These are phyloP conservation scores for Phaffomyces thermotolerans DNA, from an alignment of 805 yeast species.

Conservation along the genomic window DNA sequence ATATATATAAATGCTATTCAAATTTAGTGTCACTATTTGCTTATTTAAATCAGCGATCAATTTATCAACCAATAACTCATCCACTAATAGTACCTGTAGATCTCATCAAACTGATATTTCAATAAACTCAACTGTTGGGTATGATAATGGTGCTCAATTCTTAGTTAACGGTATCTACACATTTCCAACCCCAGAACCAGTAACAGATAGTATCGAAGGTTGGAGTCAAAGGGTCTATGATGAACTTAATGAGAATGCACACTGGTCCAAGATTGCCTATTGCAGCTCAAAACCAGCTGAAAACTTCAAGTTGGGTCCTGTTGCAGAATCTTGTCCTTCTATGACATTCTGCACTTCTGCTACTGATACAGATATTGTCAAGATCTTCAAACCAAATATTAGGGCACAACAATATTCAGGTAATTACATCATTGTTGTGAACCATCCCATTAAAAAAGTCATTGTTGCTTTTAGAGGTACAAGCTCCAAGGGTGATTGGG, in stretches of 20 bases:
- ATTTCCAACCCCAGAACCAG: not conserved
- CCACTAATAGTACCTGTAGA: too few relatives aligned
- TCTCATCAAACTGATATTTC: too few relatives aligned
- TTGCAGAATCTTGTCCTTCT: constrained; percentile 11
- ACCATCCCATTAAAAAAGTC: not conserved
- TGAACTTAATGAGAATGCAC: constrained; percentile 9
- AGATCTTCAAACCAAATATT: not conserved
- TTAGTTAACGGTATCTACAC: not conserved
- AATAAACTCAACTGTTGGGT: not conserved
- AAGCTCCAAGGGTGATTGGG: constrained; percentile 3
- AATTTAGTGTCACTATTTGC: too few relatives aligned
- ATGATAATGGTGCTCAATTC: constrained; percentile 3
- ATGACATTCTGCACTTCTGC: constrained; percentile 5
- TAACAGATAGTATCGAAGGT: not conserved
- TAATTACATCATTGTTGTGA: not conserved
- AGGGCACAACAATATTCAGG: constrained; percentile 7
- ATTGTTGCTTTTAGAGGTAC: constrained; percentile 5
- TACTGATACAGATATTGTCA: not conserved
- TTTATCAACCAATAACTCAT: too few relatives aligned
- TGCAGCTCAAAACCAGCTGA: constrained; percentile 9
- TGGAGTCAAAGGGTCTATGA: constrained; percentile 9
- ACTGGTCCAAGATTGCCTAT: constrained; percentile 17
- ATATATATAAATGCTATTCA: too few relatives aligned
- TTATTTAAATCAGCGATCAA: too few relatives aligned
- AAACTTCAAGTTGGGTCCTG: constrained; percentile 6